Conservation (phyloP, 177 flowering plant genomes). For the Vitis hybrid region DNA sequence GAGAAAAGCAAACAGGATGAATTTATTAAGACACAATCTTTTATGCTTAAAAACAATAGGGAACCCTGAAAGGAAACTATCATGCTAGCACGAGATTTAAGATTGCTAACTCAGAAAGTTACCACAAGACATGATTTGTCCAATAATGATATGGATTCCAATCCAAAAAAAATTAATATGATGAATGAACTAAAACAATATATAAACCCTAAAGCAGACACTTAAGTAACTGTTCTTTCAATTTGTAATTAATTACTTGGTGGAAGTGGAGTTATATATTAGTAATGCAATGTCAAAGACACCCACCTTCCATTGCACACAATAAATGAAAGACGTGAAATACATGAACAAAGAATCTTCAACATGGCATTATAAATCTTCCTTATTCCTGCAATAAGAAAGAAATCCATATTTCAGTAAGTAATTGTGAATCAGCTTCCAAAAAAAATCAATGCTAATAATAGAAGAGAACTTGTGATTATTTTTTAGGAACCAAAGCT, state of each 20-base stretch:
- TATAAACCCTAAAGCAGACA: no score
- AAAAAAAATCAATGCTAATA: not conserved
- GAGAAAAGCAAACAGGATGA: slow-evolving; percentile 9
- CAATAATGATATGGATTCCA: no score
- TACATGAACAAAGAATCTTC: slow-evolving; percentile 47
- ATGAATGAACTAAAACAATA: no score
- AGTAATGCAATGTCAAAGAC: not conserved
- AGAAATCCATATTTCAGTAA: slow-evolving; percentile 1
- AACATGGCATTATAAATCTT: slow-evolving; percentile 39
- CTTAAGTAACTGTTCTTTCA: no score
- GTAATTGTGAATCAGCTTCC: not conserved
- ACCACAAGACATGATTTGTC: no score
- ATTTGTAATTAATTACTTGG: no score
- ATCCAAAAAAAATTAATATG: no score
- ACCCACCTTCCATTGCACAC: slow-evolving; percentile 63
- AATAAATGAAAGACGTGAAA: slow-evolving; percentile 41
- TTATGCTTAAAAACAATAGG: no score
- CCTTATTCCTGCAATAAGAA: slow-evolving; percentile 44
- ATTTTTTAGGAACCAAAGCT: no score
- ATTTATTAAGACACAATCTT: not conserved
- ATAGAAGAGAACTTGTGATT: not conserved
- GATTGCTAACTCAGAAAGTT: no score
- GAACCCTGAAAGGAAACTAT: no score
- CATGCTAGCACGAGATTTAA: no score
- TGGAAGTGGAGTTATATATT: not conserved